Conservation (phyloP, 305 asterid species). For the Coffea humblotiana region DNA sequence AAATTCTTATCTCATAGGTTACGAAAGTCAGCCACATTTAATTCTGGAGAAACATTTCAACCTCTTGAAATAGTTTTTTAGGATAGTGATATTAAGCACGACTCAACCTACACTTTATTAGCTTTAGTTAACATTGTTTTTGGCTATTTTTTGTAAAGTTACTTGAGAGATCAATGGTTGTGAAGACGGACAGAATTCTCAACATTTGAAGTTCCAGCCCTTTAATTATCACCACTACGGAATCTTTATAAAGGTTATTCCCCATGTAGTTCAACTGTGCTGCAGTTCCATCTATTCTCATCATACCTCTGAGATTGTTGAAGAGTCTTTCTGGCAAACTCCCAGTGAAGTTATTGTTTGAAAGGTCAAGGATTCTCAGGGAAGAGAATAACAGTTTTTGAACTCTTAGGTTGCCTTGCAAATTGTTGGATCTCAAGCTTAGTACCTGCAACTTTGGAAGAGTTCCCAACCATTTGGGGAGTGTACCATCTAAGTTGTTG, state of each 20-base stretch:
- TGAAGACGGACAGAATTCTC: conserved; percentile 17
- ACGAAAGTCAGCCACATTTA: no score
- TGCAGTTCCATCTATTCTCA: not conserved
- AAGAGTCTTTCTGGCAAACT: conserved; percentile 9
- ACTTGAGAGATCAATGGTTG: conserved; percentile 27
- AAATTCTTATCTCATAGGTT: no score
- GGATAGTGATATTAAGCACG: no score
- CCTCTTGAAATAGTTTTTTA: no score
- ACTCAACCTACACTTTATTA: no score
- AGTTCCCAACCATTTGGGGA: conserved; percentile 20
- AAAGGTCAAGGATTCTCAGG: conserved; percentile 25
- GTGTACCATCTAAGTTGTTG: conserved; percentile 18
- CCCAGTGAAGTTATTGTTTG: conserved; percentile 17
- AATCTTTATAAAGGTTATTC: conserved; percentile 9
- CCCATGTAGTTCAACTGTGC: not conserved
- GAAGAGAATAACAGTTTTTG: not conserved
- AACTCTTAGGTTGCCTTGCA: not conserved
- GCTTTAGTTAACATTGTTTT: no score
- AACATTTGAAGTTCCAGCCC: not conserved
- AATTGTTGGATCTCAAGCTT: conserved; percentile 29
- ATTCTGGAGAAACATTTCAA: no score
- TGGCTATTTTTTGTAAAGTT: no score
- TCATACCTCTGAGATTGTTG: conserved; percentile 16
- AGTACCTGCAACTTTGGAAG: conserved; percentile 28
- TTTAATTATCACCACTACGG: not conserved